Percentiles rank a stretch among this genome's conserved stretches.
These are phyloP conservation scores for Phialemoniopsis sp. DNA, from an alignment of 2,329 filamentous ascomycete genomes.

Conservation along the genomic window DNA sequence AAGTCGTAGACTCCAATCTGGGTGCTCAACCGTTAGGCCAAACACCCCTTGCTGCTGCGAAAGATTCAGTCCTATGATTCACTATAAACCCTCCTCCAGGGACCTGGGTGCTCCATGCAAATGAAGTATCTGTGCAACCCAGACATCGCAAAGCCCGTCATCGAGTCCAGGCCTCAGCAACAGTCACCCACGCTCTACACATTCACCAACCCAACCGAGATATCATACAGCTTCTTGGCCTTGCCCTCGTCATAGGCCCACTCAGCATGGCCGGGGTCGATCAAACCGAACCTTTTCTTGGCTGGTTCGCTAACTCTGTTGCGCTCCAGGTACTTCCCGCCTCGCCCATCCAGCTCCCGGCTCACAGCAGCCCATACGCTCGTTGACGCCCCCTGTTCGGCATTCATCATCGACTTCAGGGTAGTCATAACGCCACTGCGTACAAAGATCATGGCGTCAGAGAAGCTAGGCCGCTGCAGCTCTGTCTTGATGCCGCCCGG, in stretches of 20 bases:
- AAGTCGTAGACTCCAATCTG: too few relatives aligned
- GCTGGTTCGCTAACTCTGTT: not conserved
- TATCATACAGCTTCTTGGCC: constrained; percentile 14
- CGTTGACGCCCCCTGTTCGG: constrained; percentile 40
- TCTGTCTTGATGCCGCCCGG: constrained; percentile 37
- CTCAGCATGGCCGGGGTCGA: constrained; percentile 8
- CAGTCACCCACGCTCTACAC: constrained; percentile 49
- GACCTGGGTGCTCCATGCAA: too few relatives aligned
- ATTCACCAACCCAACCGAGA: constrained; percentile 49
- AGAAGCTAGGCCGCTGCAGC: constrained; percentile 8
- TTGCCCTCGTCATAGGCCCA: not conserved
- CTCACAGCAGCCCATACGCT: constrained; percentile 33
- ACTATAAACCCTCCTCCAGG: too few relatives aligned
- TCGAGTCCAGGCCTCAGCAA: too few relatives aligned
- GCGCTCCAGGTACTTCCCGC: constrained; percentile 28
- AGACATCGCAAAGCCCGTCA: too few relatives aligned
- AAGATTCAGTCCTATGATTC: too few relatives aligned
- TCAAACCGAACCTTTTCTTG: constrained; percentile 55
- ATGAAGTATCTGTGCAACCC: too few relatives aligned
- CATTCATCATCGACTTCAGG: constrained; percentile 18
- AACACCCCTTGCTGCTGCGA: too few relatives aligned
- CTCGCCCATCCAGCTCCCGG: constrained; percentile 31
- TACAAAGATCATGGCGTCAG: constrained; percentile 5
- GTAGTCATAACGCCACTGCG: constrained; percentile 13
- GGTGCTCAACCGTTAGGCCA: too few relatives aligned